Evolutionary conservation across 371 early-diverging fungal species (phyloP), one percentile per base, ranked within the genome.

Genomic region (Apophysomyces sp.): DNA sequence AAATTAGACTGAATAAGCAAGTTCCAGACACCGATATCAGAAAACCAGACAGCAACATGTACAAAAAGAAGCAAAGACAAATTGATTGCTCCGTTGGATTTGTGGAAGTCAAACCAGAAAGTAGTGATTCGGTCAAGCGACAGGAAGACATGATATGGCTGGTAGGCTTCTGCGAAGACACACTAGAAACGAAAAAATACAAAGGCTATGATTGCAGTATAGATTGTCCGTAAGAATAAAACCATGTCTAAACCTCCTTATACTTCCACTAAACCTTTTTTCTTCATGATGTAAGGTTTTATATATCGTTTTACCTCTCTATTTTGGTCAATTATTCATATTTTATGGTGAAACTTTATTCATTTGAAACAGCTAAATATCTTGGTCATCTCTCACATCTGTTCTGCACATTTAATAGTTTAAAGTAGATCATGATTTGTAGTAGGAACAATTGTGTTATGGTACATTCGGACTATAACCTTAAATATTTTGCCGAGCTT

Each of bases 261-360:
- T 13, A 52, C 28, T 2, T 49, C 5, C 24, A 52, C 37, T 40
- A 9, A 40, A 52, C 41, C 27, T 57, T n/a, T 36, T 58, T 24
- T 18, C 49, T 52, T 57, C 41, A 57, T 67, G 58, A 18, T 62
- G 44, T 61, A 63, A 58, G 58, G 4, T 61, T 41, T 63, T 68
- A 63, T 61, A 63, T 68, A 56, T 69, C 53, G 34, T 65, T 65
- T 30, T 69, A 62, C 28, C 2, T 63, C 59, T 69, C 65, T 13
- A 59, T 62, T 59, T 60, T 28, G 21, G 37, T 57, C 15, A 65
- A 62, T 53, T 52, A 16, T 21, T 41, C 61, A 34, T 34, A 68
- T 55, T 63, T 61, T 28, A 60, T 68, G 68, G 55, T 63, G 11
- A 61, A 63, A 41, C 68, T 68, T 40, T 68, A 63, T 58, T 63